Base-by-base conservation (phyloP, 1,284 basidiomycete species). In the Puccinia coronata region DNA sequence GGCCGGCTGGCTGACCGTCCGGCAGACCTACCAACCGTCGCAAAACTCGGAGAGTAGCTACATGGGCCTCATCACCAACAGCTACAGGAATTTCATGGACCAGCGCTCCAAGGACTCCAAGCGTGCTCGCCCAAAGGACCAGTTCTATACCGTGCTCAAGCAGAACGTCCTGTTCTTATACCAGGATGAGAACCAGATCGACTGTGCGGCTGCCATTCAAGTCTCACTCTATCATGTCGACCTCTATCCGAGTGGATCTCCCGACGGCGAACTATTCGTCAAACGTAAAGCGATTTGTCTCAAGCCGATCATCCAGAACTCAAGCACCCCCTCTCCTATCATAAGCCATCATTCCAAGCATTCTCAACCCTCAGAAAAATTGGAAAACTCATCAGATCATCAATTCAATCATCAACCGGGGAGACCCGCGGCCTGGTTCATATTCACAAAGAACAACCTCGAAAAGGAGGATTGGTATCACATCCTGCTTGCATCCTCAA, bases 381-480 rank as follows among this genome's bases (percentile, higher is more conserved):
- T 16, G 25, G 57, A 59, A 28, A 34, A 53, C 39, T 51, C 63
- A 55, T 51, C 63, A n/a, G 63, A 67, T 43, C 63, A 43, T 14
- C n/a, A 61, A n/a, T 61, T 25, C 25, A 11, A 69, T 41, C 61
- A 51, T 28, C 65, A 79, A 59, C 47, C 63, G 23, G 65, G 65
- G 34, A 67, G 55, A 69, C 65, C 77, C 8, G 53, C 67, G 23
- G 83, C 86, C 63, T 86, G 85, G 85, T 86, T 85, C 82, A 69
- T 86, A 49, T 85, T 86, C 70, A 83, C 84, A 72, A 84, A 84
- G 61, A 84, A 83, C 82, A 84, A 85, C 59, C 83, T 82, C 36
- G 39, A 85, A 75, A 87, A 88, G 84, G 89, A 98, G 87, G 95
- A 98, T 86, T 98, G 96, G 95, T 98, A 97, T 86, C 89, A 95